Evolutionary conservation across 2,329 filamentous ascomycete species (phyloP).

Genomic region (Mollisiaceae sp.): DNA sequence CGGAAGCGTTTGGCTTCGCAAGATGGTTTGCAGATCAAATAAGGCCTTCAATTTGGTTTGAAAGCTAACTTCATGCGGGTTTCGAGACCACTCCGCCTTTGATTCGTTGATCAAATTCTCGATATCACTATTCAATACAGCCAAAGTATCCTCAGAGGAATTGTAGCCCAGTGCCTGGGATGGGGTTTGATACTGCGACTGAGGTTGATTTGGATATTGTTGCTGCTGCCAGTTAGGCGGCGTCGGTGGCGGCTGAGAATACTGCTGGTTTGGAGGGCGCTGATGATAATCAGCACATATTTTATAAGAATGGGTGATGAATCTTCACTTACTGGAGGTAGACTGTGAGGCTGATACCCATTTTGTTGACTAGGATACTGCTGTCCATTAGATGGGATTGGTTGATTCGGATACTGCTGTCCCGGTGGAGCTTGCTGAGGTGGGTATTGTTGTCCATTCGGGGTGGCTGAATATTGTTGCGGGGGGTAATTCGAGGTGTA

Average conservation of each 20-base stretch:
- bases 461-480: constrained; percentile 40
- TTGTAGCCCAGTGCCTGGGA: constrained; percentile 39
- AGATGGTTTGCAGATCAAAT: constrained; percentile 79
- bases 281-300: constrained; percentile 11
- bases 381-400: constrained; percentile 26
- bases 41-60: constrained; percentile 84
- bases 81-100: constrained; percentile 75
- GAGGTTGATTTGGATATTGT: constrained; percentile 43
- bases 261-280: constrained; percentile 36
- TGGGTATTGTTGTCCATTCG: constrained; percentile 23
- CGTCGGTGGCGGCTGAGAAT: constrained; percentile 47
- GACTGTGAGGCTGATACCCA: constrained; percentile 35
- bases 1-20: constrained; percentile 78
- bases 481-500: constrained; percentile 40
- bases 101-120: constrained; percentile 75
- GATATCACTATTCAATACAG: constrained; percentile 82
- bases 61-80: constrained; percentile 75
- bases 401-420: constrained; percentile 21
- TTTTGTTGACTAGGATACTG: constrained; percentile 26
- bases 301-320: background rate
- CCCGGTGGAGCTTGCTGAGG: constrained; percentile 11
- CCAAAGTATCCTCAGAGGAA: constrained; percentile 62
- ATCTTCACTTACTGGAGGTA: constrained; percentile 37
- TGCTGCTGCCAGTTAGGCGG: constrained; percentile 40
- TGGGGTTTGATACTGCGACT: constrained; percentile 38